Base-by-base conservation (phyloP, 768 basidiomycete genomes). In the Suillus hirtellus region DNA sequence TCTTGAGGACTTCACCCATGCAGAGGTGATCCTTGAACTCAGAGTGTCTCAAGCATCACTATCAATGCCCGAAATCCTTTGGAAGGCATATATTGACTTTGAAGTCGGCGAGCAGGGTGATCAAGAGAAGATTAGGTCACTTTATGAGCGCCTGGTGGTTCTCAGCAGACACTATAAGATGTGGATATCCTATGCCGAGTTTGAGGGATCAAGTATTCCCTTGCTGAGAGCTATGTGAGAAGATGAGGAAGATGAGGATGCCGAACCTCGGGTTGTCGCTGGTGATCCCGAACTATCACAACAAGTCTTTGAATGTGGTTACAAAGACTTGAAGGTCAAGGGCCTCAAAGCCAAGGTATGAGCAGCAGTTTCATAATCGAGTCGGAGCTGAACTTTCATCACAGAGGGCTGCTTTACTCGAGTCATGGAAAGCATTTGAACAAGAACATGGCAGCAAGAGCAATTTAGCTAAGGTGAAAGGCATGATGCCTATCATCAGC, bases 31-130 rank as follows among this genome's bases (percentile, higher is more conserved):
- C n/a, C 97, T 94, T 77, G 95, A 97, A 75, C 87, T 98, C 24
- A 96, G 91, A 7, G 84, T 93, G 27, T 82, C 88, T 8, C 96
- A 97, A 71, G 78, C 86, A 0, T 86, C 90, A 17, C 81, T 98
- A 42, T 93, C 95, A 55, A 96, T 96, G 95, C 96, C 96, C 2
- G 96, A 99, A 73, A 78, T 95, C 7, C 79, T 95, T 10, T 94
- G 92, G 92, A 95, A 96, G 74, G 92, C 94, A 6, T 98, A 94
- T 75, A 93, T 98, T 77, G 96, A 98, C 75, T 97, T 97, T 69
- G 96, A 99, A 77, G 87, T 89, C 62, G 92, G 92, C 64, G 95
- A 97, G 75, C 75, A 76, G 40, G 95, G 95, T 68, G 95, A 98
- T 67, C 86, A 94, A 46, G 92, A 92, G 63, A 83, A 86, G 17